phyloP scores from a whole-genome alignment of 306 rosid species.

The Urtica urens region DNA sequence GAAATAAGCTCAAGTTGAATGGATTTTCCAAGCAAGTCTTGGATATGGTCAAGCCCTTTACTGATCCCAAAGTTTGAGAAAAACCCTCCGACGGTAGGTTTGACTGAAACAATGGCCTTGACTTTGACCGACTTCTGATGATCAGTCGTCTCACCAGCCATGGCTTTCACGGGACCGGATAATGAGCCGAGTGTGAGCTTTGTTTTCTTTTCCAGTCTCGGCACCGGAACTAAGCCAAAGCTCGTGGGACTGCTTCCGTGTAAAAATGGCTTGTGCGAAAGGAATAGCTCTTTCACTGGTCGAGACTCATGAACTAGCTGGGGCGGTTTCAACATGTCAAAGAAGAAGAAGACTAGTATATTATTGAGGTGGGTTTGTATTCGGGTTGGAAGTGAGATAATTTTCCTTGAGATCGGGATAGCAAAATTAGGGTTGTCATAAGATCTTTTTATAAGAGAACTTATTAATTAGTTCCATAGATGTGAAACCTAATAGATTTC shows the following conservation, averaged over 20 bases:
- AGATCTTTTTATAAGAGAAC: too few species aligned
- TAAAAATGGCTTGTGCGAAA: conserved; percentile 9
- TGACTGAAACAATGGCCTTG: conserved; percentile 31
- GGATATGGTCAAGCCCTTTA: conserved; percentile 38
- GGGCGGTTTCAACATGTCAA: conserved; percentile 30
- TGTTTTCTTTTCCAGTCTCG: conserved; percentile 3
- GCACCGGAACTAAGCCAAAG: conserved; percentile 9
- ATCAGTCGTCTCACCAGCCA: not conserved
- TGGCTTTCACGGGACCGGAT: conserved; percentile 16
- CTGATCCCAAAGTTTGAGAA: conserved; percentile 20
- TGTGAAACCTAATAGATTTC: too few species aligned
- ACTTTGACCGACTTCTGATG: conserved; percentile 15
- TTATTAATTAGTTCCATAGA: too few species aligned
- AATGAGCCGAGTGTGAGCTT: not conserved
- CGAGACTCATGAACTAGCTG: conserved; percentile 8
- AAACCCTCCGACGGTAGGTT: conserved; percentile 27
- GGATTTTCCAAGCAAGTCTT: conserved; percentile 37
- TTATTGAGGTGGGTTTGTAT: too few species aligned
- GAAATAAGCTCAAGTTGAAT: conserved; percentile 50
- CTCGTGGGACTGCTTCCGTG: conserved; percentile 9
- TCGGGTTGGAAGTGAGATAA: too few species aligned
- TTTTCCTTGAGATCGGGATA: too few species aligned
- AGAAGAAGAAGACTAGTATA: too few species aligned
- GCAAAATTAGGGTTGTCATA: too few species aligned
- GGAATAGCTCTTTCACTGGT: conserved; percentile 1